These are phyloP conservation scores for Hygrocybe coccinea DNA, from an alignment of 768 basidiomycete genomes.

Conservation along the genomic window DNA sequence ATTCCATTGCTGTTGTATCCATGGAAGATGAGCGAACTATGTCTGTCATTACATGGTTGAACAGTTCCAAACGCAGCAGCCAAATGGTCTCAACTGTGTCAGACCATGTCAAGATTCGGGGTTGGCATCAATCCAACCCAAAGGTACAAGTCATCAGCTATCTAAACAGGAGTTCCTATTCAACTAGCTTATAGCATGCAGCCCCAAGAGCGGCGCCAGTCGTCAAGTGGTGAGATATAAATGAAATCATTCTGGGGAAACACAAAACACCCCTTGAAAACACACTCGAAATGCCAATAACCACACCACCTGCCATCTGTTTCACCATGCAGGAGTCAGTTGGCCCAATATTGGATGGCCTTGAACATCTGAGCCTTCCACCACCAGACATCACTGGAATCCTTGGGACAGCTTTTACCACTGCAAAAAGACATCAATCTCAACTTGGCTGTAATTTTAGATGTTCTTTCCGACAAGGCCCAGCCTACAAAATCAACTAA, in stretches of 20 bases:
- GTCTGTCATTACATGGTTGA: slow-evolving; percentile 31
- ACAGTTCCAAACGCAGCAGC: slow-evolving; percentile 26
- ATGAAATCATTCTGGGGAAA: background rate
- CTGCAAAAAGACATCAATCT: background rate
- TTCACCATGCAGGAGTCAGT: background rate
- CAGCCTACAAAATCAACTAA: no score
- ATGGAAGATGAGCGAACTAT: slow-evolving; percentile 38
- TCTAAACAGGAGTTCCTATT: background rate
- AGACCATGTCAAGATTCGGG: slow-evolving; percentile 3
- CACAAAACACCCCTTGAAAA: background rate
- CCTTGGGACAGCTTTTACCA: background rate
- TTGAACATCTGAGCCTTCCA: background rate
- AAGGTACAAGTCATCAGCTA: background rate
- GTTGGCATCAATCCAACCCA: slow-evolving; percentile 2
- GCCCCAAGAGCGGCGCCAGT: slow-evolving; percentile 1
- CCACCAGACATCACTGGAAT: background rate
- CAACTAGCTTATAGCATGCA: background rate
- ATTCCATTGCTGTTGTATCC: slow-evolving; percentile 30
- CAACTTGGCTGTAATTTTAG: background rate
- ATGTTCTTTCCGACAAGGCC: background rate
- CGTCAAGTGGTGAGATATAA: slow-evolving; percentile 3
- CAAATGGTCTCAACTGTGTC: slow-evolving; percentile 23
- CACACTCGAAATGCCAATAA: background rate
- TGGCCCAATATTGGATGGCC: background rate
- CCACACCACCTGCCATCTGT: background rate